A percentile compares a stretch with the other conserved stretches of the same genome.
phyloP scores from a whole-genome alignment of 768 basidiomycete species.

The Erythrobasidium yunnanense region DNA sequence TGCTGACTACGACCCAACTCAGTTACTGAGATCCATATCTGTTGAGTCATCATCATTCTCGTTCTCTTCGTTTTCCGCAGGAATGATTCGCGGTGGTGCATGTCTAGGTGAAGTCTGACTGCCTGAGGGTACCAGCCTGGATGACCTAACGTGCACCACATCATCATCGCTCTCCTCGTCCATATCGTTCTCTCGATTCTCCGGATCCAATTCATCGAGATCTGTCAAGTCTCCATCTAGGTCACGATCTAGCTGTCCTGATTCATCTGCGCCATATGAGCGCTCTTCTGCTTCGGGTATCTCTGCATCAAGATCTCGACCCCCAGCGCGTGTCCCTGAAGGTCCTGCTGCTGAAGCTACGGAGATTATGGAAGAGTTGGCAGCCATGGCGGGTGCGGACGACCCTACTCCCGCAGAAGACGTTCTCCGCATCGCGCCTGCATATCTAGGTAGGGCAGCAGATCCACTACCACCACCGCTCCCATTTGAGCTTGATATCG shows the following conservation, averaged over 20 bases:
- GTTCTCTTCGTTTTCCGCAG: background rate
- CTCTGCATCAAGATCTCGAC: slow-evolving; percentile 26
- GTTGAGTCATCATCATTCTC: slow-evolving; percentile 20
- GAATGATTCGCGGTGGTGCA: background rate
- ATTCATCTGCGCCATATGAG: background rate
- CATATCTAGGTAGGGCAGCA: background rate
- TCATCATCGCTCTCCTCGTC: background rate
- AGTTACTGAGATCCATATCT: slow-evolving; percentile 6
- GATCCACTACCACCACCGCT: background rate
- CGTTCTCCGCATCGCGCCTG: background rate
- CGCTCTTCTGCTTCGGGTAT: slow-evolving; percentile 21
- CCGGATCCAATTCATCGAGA: background rate
- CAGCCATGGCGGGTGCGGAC: background rate
- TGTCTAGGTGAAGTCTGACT: too few relatives aligned
- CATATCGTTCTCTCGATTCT: background rate
- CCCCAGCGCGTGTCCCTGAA: background rate
- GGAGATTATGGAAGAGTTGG: too few relatives aligned
- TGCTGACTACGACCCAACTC: too few relatives aligned
- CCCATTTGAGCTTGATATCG: background rate
- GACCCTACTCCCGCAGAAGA: background rate
- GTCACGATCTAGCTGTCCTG: background rate
- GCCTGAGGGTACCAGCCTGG: too few relatives aligned
- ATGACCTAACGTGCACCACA: too few relatives aligned
- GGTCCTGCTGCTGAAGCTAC: background rate
- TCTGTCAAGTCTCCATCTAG: background rate